phyloP scores from a whole-genome alignment of 2,329 filamentous ascomycete genomes.

The Ascochyta lentis region DNA sequence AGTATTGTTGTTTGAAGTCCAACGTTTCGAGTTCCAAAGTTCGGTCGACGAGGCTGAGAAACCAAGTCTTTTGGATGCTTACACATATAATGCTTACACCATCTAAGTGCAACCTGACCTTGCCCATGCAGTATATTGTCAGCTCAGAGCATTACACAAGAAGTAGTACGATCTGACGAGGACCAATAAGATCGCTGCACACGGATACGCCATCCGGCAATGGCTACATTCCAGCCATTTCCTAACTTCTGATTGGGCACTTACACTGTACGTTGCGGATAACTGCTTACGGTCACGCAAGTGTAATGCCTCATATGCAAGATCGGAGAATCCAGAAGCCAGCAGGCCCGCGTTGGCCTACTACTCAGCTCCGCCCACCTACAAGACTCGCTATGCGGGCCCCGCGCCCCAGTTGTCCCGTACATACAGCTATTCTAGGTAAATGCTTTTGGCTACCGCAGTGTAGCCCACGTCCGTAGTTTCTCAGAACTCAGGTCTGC shows the following conservation, averaged over 20 bases:
- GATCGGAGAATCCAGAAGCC: constrained; percentile 16
- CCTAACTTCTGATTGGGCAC: constrained; percentile 18
- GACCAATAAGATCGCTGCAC: background rate
- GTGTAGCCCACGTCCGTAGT: background rate
- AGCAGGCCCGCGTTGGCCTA: constrained; percentile 13
- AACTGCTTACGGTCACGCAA: constrained; percentile 25
- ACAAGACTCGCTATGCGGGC: constrained; percentile 8
- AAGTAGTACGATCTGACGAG: background rate
- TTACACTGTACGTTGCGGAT: constrained; percentile 13
- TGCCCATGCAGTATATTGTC: background rate
- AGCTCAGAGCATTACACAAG: constrained; percentile 3
- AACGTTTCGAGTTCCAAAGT: background rate
- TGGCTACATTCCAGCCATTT: background rate
- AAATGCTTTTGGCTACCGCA: constrained; percentile 4
- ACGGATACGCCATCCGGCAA: constrained; percentile 2
- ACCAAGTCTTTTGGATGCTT: background rate
- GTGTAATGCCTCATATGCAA: constrained; percentile 15
- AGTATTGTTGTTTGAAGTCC: too few relatives aligned
- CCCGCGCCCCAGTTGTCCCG: background rate
- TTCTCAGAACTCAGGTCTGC: background rate
- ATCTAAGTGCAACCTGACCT: background rate
- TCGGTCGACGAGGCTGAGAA: background rate
- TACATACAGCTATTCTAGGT: background rate
- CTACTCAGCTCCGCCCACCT: constrained; percentile 21
- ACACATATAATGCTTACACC: constrained; percentile 1